Conservation (phyloP, 768 basidiomycete species). For the Suillus decipiens region DNA sequence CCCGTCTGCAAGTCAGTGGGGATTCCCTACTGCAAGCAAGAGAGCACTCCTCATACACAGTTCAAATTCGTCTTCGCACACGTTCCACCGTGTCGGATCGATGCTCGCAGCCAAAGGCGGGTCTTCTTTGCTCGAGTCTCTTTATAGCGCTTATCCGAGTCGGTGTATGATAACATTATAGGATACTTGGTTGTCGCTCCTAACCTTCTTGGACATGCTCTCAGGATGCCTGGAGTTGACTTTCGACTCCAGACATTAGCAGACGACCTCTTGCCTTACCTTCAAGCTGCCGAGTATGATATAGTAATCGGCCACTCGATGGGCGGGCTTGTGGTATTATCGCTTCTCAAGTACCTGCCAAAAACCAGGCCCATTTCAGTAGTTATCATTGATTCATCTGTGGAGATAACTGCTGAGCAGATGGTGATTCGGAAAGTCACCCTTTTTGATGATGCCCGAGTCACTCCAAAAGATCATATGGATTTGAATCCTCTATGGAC, state of each 20-base stretch:
- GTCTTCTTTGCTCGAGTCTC: not conserved
- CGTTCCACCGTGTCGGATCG: slow-evolving; percentile 18
- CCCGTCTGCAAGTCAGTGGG: slow-evolving; percentile 20
- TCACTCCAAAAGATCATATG: slow-evolving; percentile 5
- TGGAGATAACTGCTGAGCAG: slow-evolving; percentile 8
- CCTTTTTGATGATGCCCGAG: not conserved
- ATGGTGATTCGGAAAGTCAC: slow-evolving; percentile 2
- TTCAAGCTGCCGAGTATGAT: slow-evolving; percentile 5
- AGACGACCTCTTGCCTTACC: slow-evolving; percentile 6
- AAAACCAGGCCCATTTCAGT: slow-evolving; percentile 11
- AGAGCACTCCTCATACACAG: slow-evolving; percentile 24
- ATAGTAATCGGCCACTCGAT: slow-evolving; percentile 25
- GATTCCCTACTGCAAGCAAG: slow-evolving; percentile 20
- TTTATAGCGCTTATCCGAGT: not conserved
- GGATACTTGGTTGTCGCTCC: slow-evolving; percentile 29
- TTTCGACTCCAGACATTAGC: slow-evolving; percentile 4
- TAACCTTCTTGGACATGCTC: slow-evolving; percentile 26
- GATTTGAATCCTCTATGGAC: slow-evolving; percentile 11
- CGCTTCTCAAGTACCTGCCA: slow-evolving; percentile 21
- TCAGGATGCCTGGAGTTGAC: not conserved
- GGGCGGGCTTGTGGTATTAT: slow-evolving; percentile 17
- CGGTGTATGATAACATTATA: slow-evolving; percentile 9
- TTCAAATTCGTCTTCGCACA: slow-evolving; percentile 14
- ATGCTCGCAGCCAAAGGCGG: slow-evolving; percentile 21
- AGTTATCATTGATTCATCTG: slow-evolving; percentile 21